A percentile compares a stretch with the other conserved stretches of the same genome.
Conservation (phyloP, 2,329 filamentous ascomycete species). For the Phoma herbarum region DNA sequence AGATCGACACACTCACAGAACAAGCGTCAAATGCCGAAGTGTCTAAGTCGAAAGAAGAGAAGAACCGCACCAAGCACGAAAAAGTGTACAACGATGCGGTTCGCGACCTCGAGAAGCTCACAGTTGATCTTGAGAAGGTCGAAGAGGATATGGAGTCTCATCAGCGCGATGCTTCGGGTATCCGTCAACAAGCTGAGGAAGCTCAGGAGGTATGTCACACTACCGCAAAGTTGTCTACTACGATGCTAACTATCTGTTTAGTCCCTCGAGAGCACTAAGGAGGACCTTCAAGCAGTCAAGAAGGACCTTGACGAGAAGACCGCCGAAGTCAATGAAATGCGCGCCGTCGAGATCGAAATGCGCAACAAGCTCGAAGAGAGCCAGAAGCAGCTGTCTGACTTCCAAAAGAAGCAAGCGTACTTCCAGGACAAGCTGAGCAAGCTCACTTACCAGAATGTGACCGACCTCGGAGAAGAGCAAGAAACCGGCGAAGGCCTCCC, state of each 20-base stretch:
- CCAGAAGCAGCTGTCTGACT: constrained; percentile 86
- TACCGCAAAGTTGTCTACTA: not conserved
- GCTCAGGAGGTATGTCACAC: constrained; percentile 68
- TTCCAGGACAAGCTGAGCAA: constrained; percentile 92
- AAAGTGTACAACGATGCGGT: constrained; percentile 82
- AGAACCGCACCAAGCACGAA: constrained; percentile 85
- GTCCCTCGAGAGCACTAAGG: constrained; percentile 78
- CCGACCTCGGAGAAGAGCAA: constrained; percentile 66
- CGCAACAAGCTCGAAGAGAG: constrained; percentile 97
- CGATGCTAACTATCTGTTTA: constrained; percentile 47
- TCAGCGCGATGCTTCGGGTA: constrained; percentile 75
- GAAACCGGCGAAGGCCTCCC: constrained; percentile 65
- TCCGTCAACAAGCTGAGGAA: constrained; percentile 78
- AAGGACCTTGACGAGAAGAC: constrained; percentile 83
- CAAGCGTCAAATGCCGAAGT: constrained; percentile 87
- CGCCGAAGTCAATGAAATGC: constrained; percentile 60
- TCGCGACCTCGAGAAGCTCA: constrained; percentile 77
- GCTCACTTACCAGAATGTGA: constrained; percentile 80
- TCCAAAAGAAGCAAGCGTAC: constrained; percentile 82
- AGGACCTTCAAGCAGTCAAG: constrained; percentile 81
- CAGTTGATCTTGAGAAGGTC: constrained; percentile 77
- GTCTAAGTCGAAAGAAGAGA: constrained; percentile 89
- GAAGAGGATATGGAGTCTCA: constrained; percentile 82
- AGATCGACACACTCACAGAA: constrained; percentile 82
- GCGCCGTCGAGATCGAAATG: constrained; percentile 90